Evolutionary conservation across 2,329 filamentous ascomycete species (phyloP).

Genomic region (Fusarium odoratissimum): DNA sequence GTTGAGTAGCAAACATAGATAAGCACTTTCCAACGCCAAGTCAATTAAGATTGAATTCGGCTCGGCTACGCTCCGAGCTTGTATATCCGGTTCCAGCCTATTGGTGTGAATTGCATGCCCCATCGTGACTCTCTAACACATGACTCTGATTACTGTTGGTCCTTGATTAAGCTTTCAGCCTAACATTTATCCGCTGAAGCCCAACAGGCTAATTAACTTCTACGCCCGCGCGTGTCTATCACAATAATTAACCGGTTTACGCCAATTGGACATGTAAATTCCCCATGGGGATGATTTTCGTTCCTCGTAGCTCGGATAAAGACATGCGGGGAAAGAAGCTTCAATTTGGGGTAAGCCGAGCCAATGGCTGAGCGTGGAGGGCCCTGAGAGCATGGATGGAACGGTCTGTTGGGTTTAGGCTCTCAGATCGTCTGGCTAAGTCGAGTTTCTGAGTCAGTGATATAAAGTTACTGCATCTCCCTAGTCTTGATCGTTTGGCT

Average conservation of each 20-base stretch:
- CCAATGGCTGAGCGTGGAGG: not conserved
- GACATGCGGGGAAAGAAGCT: conserved; percentile 11
- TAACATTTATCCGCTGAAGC: not conserved
- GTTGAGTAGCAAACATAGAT: conserved; percentile 25
- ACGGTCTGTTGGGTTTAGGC: not conserved
- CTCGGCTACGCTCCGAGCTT: not conserved
- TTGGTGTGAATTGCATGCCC: not conserved
- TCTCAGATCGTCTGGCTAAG: too few species aligned
- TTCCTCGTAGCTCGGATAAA: conserved; percentile 14
- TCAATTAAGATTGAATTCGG: not conserved
- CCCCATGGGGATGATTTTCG: conserved; percentile 23
- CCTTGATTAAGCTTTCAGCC: conserved; percentile 15
- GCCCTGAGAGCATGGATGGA: not conserved
- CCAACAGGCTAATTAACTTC: not conserved
- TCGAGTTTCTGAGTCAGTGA: not conserved
- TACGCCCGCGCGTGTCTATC: not conserved
- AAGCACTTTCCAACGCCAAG: not conserved
- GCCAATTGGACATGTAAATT: not conserved
- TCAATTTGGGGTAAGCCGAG: not conserved
- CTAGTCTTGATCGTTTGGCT: not conserved
- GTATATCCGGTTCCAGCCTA: not conserved
- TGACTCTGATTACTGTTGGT: conserved; percentile 8
- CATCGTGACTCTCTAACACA: not conserved
- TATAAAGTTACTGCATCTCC: conserved; percentile 3
- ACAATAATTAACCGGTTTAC: not conserved